A percentile compares a stretch with the other conserved stretches of the same genome.
Evolutionary conservation across 2,329 filamentous ascomycete genomes (phyloP).

Genomic region (Aspergillus bombycis): DNA sequence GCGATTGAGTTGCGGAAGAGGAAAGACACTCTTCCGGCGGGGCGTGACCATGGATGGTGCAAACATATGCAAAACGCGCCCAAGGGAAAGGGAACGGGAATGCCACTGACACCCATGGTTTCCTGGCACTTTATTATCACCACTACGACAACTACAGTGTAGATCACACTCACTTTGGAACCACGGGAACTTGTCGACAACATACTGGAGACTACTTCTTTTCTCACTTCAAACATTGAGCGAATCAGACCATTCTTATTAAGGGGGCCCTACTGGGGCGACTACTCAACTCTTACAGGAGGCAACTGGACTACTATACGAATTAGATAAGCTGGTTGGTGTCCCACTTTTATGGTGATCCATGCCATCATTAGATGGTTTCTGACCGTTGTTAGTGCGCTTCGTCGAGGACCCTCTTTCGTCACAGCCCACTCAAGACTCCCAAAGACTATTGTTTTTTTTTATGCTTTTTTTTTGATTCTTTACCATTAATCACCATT

Average conservation of each 20-base stretch:
- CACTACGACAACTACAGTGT: neutral
- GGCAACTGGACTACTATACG: neutral
- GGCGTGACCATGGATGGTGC: conserved; percentile 6
- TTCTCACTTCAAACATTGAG: conserved; percentile 3
- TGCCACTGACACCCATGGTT: conserved; percentile 9
- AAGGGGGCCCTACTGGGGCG: conserved; percentile 10
- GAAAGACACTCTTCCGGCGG: neutral
- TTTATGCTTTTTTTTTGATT: no score
- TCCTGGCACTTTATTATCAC: neutral
- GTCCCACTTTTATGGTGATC: conserved; percentile 4
- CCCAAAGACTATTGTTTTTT: neutral
- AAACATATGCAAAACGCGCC: neutral
- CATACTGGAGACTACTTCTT: neutral
- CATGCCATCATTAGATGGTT: conserved; percentile 5
- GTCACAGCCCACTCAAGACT: conserved; percentile 4
- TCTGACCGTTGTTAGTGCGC: conserved; percentile 2
- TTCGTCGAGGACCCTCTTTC: neutral
- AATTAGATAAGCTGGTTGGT: conserved; percentile 1
- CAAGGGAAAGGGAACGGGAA: conserved; percentile 1
- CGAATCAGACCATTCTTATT: conserved; percentile 1
- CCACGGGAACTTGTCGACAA: neutral
- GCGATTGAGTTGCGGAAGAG: conserved; percentile 11
- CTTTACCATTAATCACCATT: neutral
- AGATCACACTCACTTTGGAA: neutral
- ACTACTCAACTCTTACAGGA: neutral